These are phyloP conservation scores for Nannizzia gypsea DNA, from an alignment of 2,329 filamentous ascomycete genomes.

Conservation along the genomic window DNA sequence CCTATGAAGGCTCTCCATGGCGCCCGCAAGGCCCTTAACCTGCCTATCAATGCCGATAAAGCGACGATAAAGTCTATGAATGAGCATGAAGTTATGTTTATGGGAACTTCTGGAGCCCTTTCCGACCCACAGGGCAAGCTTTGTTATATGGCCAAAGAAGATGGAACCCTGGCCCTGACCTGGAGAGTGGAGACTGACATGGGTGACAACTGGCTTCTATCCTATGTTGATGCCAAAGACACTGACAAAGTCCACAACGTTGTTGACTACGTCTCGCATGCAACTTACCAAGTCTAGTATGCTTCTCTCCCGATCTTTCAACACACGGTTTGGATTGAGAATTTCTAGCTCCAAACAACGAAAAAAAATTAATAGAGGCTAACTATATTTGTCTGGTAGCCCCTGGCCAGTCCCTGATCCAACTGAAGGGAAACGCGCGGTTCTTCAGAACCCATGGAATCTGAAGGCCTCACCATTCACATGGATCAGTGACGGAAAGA, in stretches of 20 bases:
- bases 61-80: slow-evolving; percentile 3
- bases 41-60: slow-evolving; percentile 10
- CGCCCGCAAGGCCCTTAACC: slow-evolving; percentile 8
- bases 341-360: background rate
- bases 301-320: background rate
- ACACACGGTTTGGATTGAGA: background rate
- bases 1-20: slow-evolving; percentile 10
- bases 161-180: slow-evolving; percentile 10
- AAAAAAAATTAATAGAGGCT: background rate
- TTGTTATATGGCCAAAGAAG: slow-evolving; percentile 10
- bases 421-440: slow-evolving; percentile 8
- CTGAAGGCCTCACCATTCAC: slow-evolving; percentile 6
- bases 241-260: slow-evolving; percentile 9
- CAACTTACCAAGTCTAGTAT: slow-evolving; percentile 12
- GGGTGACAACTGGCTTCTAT: slow-evolving; percentile 13
- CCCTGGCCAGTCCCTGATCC: slow-evolving; percentile 10
- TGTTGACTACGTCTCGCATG: slow-evolving; percentile 11
- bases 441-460: slow-evolving; percentile 10
- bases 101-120: slow-evolving; percentile 12
- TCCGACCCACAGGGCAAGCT: slow-evolving; percentile 10
- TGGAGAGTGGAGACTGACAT: slow-evolving; percentile 13
- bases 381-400: background rate
- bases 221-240: slow-evolving; percentile 12
- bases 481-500: slow-evolving; percentile 9
- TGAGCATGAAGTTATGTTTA: slow-evolving; percentile 9